phyloP scores from a whole-genome alignment of 202 grass and related monocot species.

The Sporobolus alterniflorus region DNA sequence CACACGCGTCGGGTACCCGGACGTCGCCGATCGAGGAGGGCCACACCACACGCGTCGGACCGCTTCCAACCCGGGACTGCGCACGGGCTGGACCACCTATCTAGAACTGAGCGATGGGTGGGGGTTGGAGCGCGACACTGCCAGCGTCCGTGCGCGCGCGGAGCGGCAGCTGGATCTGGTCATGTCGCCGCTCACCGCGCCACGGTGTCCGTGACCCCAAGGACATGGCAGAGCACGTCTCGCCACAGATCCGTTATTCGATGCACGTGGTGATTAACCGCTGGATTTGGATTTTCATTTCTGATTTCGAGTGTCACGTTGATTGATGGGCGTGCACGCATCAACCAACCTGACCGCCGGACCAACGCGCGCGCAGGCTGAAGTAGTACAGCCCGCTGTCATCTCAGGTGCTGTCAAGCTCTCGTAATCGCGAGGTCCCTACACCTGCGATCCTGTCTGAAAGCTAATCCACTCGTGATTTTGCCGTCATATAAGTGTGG shows the following conservation, averaged over 20 bases:
- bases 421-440: not conserved
- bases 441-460: not conserved
- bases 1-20: no score
- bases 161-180: no score
- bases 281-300: not conserved
- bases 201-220: not conserved
- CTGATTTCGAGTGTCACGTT: not conserved
- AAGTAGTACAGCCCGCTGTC: not conserved
- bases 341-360: not conserved
- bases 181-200: not conserved
- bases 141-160: no score
- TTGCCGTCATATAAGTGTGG: not conserved
- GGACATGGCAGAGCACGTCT: not conserved
- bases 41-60: no score
- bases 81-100: no score
- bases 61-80: no score
- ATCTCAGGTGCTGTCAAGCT: no score
- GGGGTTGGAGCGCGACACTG: no score
- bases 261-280: not conserved
- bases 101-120: no score
- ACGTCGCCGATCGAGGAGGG: no score
- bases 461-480: not conserved
- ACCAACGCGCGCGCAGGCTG: conserved; percentile 5
- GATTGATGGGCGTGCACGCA: not conserved
- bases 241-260: no score